Conservation (phyloP, 805 yeast species). For the Pichia heedii region DNA sequence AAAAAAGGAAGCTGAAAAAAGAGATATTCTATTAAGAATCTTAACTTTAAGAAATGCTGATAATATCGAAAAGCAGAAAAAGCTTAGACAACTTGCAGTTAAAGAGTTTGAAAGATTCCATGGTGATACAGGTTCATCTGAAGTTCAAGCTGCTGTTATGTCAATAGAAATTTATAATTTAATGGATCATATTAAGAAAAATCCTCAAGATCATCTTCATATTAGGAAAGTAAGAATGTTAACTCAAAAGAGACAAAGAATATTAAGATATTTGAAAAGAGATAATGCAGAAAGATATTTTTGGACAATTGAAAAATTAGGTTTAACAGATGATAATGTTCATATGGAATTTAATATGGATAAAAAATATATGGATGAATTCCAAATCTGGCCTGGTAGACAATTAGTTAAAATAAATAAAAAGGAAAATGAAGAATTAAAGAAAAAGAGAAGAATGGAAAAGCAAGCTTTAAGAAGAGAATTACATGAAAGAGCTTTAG, state of each 20-base stretch:
- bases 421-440: conserved; percentile 36
- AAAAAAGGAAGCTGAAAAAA: conserved; percentile 44
- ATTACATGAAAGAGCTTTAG: conserved; percentile 10
- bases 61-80: conserved; percentile 44
- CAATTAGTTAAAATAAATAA: conserved; percentile 49
- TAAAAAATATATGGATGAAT: conserved; percentile 69
- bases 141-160: conserved; percentile 89
- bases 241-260: conserved; percentile 83
- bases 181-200: conserved; percentile 61
- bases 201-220: conserved; percentile 65
- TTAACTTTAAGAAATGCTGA: conserved; percentile 65
- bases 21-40: conserved; percentile 62
- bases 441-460: conserved; percentile 39
- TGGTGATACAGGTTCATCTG: conserved; percentile 93
- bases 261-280: conserved; percentile 72
- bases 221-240: conserved; percentile 67
- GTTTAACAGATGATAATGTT: conserved; percentile 73
- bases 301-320: conserved; percentile 80
- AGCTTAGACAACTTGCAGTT: conserved; percentile 57
- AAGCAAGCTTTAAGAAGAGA: conserved; percentile 30
- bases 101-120: conserved; percentile 73
- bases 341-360: conserved; percentile 76
- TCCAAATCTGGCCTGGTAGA: conserved; percentile 69
- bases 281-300: conserved; percentile 75
- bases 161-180: conserved; percentile 73